Evolutionary conservation across 2,329 filamentous ascomycete genomes (phyloP).

Genomic region (Acrocalymma vagum): DNA sequence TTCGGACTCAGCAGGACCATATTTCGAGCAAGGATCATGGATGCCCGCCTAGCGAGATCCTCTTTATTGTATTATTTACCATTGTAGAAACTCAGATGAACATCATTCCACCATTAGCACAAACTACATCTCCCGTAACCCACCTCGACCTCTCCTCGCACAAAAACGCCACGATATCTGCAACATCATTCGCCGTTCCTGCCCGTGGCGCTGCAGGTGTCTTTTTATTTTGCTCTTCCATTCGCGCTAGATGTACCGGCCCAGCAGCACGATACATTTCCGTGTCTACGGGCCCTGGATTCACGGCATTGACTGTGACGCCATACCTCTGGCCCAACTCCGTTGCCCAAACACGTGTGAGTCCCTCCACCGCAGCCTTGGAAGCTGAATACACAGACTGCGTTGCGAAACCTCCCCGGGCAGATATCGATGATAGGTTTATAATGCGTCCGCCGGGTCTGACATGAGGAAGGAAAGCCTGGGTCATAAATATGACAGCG

Average conservation of each 20-base stretch:
- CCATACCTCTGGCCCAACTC: constrained; percentile 9
- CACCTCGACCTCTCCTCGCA: constrained; percentile 73
- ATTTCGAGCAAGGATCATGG: constrained; percentile 3
- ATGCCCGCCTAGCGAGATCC: constrained; percentile 1
- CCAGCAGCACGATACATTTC: constrained; percentile 57
- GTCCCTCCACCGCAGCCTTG: constrained; percentile 11
- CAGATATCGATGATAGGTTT: constrained; percentile 64
- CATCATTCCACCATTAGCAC: constrained; percentile 78
- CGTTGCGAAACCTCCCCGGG: constrained; percentile 58
- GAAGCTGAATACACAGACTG: constrained; percentile 5
- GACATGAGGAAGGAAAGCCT: constrained; percentile 73
- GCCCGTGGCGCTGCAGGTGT: constrained; percentile 4
- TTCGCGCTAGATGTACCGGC: neutral
- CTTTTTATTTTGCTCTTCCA: constrained; percentile 7
- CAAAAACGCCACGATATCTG: constrained; percentile 76
- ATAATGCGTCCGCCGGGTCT: constrained; percentile 71
- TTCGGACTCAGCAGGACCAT: constrained; percentile 4
- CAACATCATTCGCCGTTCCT: constrained; percentile 62
- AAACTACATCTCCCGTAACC: constrained; percentile 78
- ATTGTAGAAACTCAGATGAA: constrained; percentile 55
- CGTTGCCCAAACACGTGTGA: constrained; percentile 6
- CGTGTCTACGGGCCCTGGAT: constrained; percentile 66
- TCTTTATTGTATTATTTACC: neutral
- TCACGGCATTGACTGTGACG: constrained; percentile 68
- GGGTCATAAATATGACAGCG: constrained; percentile 76